phyloP scores from a whole-genome alignment of 331 rosid genomes.

The Acacia concinna region DNA sequence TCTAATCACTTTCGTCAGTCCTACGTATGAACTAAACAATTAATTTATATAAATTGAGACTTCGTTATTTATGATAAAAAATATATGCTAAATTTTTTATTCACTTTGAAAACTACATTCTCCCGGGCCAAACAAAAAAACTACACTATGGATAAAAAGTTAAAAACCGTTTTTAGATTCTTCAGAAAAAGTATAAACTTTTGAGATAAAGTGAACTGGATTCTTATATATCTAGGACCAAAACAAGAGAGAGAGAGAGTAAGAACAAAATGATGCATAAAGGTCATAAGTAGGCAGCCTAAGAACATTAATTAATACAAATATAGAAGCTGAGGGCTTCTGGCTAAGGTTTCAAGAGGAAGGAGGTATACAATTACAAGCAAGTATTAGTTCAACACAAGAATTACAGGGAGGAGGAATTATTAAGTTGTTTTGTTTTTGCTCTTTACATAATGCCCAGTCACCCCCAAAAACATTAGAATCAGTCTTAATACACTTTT shows the following conservation, averaged over 20 bases:
- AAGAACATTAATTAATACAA: neutral
- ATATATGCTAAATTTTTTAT: too few relatives aligned
- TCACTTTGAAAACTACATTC: too few relatives aligned
- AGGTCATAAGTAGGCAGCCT: neutral
- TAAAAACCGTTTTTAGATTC: too few relatives aligned
- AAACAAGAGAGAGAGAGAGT: neutral
- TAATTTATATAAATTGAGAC: too few relatives aligned
- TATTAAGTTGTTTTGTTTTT: neutral
- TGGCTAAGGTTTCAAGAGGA: neutral
- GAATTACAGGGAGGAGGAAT: neutral
- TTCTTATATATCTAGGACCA: too few relatives aligned
- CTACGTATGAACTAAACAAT: neutral
- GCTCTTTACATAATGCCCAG: slow-evolving; percentile 7
- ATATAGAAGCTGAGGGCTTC: neutral
- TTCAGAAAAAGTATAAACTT: too few relatives aligned
- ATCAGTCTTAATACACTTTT: neutral
- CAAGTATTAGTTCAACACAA: neutral
- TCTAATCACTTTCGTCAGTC: neutral
- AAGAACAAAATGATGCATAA: neutral
- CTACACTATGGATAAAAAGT: too few relatives aligned
- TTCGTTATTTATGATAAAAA: too few relatives aligned
- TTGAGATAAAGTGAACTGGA: too few relatives aligned
- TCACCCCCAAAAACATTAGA: neutral
- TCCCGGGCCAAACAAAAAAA: too few relatives aligned
- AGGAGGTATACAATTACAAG: neutral